Conservation (phyloP, 257 asterid genomes). For the Craterostigma plantagineum region DNA sequence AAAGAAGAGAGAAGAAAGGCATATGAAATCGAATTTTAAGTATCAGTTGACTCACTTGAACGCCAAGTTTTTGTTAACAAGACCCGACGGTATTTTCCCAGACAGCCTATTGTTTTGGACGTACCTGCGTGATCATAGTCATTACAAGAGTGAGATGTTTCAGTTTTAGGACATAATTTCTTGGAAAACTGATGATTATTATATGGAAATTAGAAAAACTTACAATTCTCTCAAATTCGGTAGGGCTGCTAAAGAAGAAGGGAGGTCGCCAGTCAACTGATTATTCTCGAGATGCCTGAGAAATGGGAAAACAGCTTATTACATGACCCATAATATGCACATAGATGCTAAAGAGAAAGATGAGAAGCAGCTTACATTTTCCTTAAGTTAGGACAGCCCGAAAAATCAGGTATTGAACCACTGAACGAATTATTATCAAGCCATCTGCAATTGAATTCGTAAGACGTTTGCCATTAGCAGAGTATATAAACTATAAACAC, state of each 20-base stretch:
- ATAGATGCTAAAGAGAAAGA: not conserved
- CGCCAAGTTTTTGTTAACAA: conserved; percentile 37
- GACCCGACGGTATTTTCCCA: conserved; percentile 57
- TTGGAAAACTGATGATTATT: too few species aligned
- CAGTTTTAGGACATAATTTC: too few species aligned
- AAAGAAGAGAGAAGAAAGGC: not conserved
- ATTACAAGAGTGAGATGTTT: too few species aligned
- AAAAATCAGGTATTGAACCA: conserved; percentile 85
- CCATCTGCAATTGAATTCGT: conserved; percentile 61
- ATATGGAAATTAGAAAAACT: conserved; percentile 33
- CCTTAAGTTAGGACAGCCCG: conserved; percentile 68
- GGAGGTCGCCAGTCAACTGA: conserved; percentile 56
- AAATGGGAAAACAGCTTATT: conserved; percentile 2
- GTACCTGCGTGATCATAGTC: conserved; percentile 57
- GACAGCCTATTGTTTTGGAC: conserved; percentile 65
- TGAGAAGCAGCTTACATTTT: conserved; percentile 30
- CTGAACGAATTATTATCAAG: conserved; percentile 69
- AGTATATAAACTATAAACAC: not conserved
- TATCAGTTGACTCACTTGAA: conserved; percentile 46
- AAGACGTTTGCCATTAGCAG: too few species aligned
- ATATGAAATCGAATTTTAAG: not conserved
- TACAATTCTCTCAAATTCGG: conserved; percentile 75
- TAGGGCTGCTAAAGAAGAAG: conserved; percentile 45
- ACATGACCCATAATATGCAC: conserved; percentile 6
- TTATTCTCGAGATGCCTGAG: conserved; percentile 83